These are phyloP conservation scores for Pythium rishiriense DNA, from an alignment of 352 stramenopile species.

Conservation along the genomic window DNA sequence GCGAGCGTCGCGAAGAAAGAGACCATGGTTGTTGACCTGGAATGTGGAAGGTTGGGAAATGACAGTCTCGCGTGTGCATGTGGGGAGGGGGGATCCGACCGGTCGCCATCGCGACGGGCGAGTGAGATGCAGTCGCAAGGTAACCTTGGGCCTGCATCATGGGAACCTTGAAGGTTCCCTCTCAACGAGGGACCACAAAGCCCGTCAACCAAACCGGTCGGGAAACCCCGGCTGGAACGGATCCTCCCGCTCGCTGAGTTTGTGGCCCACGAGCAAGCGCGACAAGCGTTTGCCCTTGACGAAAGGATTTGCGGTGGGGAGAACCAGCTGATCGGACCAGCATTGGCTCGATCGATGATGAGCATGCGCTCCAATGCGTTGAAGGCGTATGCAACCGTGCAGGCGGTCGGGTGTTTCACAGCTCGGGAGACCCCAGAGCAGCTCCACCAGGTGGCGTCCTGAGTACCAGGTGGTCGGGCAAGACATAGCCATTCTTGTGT, in stretches of 20 bases:
- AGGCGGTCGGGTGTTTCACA: too few relatives aligned
- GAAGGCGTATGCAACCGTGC: neutral
- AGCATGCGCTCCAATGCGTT: neutral
- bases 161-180: too few relatives aligned
- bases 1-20: conserved; percentile 7
- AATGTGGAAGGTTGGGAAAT: neutral
- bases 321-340: neutral
- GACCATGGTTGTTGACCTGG: neutral
- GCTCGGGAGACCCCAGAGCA: too few relatives aligned
- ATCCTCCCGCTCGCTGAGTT: neutral
- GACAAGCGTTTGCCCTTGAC: neutral
- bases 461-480: too few relatives aligned
- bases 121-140: too few relatives aligned
- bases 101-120: neutral
- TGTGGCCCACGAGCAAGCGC: neutral
- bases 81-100: neutral
- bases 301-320: neutral
- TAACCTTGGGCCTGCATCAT: too few relatives aligned
- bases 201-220: neutral
- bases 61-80: neutral
- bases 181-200: too few relatives aligned
- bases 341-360: neutral
- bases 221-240: too few relatives aligned
- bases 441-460: neutral
- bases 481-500: too few relatives aligned